phyloP scores from a whole-genome alignment of 192 early-diverging fungal species.

The Funneliformis mosseae region DNA sequence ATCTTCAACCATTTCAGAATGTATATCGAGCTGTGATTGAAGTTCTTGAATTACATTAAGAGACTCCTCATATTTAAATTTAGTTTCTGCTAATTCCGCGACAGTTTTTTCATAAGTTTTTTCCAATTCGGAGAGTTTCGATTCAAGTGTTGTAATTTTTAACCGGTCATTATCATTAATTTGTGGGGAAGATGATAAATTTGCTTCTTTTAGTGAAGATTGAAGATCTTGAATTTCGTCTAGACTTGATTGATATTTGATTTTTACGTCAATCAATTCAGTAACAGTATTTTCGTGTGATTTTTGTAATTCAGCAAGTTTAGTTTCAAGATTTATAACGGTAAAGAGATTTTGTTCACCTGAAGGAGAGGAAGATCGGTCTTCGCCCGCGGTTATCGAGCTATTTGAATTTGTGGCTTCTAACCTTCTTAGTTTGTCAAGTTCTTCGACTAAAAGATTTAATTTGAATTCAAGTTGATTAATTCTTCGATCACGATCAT shows the following conservation, averaged over 20 bases:
- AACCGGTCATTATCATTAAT: background rate
- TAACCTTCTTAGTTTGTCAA: background rate
- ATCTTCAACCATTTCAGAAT: background rate
- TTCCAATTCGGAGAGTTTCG: background rate
- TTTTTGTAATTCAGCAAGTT: constrained; percentile 10
- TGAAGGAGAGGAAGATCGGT: background rate
- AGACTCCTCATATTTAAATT: background rate
- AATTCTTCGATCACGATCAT: background rate
- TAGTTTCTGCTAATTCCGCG: background rate
- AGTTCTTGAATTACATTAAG: background rate
- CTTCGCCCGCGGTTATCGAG: background rate
- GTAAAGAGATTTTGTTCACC: background rate
- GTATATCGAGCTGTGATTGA: background rate
- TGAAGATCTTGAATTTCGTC: background rate
- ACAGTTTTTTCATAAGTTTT: background rate
- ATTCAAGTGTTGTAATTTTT: background rate
- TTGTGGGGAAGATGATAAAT: background rate
- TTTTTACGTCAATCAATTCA: constrained; percentile 10
- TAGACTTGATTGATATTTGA: constrained; percentile 20
- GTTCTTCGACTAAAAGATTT: background rate
- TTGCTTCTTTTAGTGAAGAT: background rate
- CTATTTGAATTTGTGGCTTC: background rate
- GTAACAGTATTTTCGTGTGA: background rate
- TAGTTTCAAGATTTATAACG: constrained; percentile 5
- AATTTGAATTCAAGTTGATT: background rate